Conservation (phyloP, 140 eudicot genomes). For the Oenanthe javanica region DNA sequence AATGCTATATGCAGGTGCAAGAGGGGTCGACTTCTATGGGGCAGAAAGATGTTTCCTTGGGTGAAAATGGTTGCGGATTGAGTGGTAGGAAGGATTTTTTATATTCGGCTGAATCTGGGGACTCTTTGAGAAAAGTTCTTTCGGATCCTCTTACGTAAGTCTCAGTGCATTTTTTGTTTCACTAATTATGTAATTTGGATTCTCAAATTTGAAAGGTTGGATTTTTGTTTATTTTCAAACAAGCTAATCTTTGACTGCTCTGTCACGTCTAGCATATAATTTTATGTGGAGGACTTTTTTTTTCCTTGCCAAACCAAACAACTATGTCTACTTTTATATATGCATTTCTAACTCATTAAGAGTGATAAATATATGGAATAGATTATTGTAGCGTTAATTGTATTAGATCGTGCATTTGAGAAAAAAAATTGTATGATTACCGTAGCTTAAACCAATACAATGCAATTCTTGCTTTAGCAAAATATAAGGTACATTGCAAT, state of each 20-base stretch:
- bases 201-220: not conserved
- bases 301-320: not conserved
- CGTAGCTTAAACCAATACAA: too few relatives aligned
- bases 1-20: slow-evolving; percentile 31
- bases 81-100: slow-evolving; percentile 65
- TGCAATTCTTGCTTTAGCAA: not conserved
- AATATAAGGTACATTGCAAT: not conserved
- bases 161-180: not conserved
- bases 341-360: not conserved
- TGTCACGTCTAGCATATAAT: not conserved
- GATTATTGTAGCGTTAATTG: not conserved
- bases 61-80: slow-evolving; percentile 62
- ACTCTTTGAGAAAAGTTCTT: slow-evolving; percentile 58
- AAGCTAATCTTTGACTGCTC: not conserved
- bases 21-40: slow-evolving; percentile 51
- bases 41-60: slow-evolving; percentile 38
- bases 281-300: not conserved
- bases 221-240: not conserved
- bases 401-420: not conserved
- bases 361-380: not conserved
- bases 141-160: slow-evolving; percentile 90
- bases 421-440: too few relatives aligned
- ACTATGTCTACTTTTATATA: not conserved
- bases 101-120: slow-evolving; percentile 52
- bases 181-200: not conserved